Evolutionary conservation across 2,329 filamentous ascomycete genomes (phyloP).

Genomic region (Aureobasidium sp.): DNA sequence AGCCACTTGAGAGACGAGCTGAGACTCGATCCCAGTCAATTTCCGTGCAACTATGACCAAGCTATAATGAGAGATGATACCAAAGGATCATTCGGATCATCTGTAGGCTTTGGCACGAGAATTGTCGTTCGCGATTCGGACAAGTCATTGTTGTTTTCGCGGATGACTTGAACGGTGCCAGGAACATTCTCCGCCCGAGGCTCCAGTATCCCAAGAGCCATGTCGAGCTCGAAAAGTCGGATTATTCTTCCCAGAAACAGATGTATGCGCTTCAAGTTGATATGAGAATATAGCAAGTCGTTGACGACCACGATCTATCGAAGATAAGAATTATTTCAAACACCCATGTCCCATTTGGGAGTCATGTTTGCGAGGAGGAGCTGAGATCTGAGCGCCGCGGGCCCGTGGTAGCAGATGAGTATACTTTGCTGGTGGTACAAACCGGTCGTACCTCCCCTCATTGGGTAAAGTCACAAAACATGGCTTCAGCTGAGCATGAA

Average conservation of each 20-base stretch:
- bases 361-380: neutral
- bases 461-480: constrained; percentile 1
- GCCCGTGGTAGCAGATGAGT: neutral
- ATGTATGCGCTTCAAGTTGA: neutral
- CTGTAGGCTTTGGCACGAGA: constrained; percentile 81
- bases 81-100: constrained; percentile 84
- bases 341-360: neutral
- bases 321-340: neutral
- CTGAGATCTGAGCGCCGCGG: neutral
- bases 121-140: constrained; percentile 38
- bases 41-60: neutral
- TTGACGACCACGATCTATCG: neutral
- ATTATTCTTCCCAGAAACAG: neutral
- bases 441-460: neutral
- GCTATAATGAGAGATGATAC: constrained; percentile 34
- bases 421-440: neutral
- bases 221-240: constrained; percentile 25
- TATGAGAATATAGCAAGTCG: neutral
- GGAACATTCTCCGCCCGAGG: constrained; percentile 64
- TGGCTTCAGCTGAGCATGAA: constrained; percentile 11
- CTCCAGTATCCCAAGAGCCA: constrained; percentile 70
- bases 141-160: constrained; percentile 21
- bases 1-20: neutral
- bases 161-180: constrained; percentile 40
- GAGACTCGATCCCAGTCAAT: neutral